A percentile compares a stretch with the other conserved stretches of the same genome.
These are phyloP conservation scores for Claviceps humidiphila DNA, from an alignment of 2,329 filamentous ascomycete genomes.

Conservation along the genomic window DNA sequence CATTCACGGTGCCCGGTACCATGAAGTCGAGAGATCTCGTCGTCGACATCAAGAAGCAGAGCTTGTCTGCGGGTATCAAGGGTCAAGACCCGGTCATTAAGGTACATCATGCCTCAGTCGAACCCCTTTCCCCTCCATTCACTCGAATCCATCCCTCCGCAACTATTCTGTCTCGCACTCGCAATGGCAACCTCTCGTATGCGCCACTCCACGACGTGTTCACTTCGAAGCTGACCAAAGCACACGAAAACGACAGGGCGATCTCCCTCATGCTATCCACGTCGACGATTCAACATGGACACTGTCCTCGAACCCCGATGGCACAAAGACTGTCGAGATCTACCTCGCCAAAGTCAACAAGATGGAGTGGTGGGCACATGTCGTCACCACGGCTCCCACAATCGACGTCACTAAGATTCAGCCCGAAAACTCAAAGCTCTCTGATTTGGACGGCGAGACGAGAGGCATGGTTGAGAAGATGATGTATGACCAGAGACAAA, in stretches of 20 bases:
- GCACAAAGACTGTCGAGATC: constrained; percentile 56
- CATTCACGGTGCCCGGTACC: constrained; percentile 64
- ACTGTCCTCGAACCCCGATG: constrained; percentile 57
- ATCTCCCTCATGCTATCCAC: constrained; percentile 65
- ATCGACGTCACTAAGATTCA: constrained; percentile 94
- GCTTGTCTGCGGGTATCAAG: constrained; percentile 70
- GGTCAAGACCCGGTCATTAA: constrained; percentile 75
- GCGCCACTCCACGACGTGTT: neutral
- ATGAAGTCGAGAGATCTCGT: constrained; percentile 74
- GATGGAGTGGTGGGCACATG: constrained; percentile 97
- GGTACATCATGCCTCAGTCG: constrained; percentile 40
- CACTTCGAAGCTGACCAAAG: constrained; percentile 3
- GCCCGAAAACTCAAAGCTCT: constrained; percentile 82
- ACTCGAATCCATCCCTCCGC: neutral
- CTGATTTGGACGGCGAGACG: constrained; percentile 89
- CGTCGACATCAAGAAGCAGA: constrained; percentile 68
- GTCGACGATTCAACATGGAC: constrained; percentile 94
- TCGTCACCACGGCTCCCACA: constrained; percentile 72
- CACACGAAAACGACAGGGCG: constrained; percentile 45
- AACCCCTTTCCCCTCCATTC: neutral
- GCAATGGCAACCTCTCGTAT: neutral
- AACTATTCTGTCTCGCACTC: neutral
- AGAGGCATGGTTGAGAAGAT: constrained; percentile 99
- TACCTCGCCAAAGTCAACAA: constrained; percentile 95
- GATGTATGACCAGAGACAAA: constrained; percentile 98